A percentile compares a stretch with the other conserved stretches of the same genome.
Evolutionary conservation across 208 protist species (phyloP).

Genomic region (Crithidia mellificae): DNA sequence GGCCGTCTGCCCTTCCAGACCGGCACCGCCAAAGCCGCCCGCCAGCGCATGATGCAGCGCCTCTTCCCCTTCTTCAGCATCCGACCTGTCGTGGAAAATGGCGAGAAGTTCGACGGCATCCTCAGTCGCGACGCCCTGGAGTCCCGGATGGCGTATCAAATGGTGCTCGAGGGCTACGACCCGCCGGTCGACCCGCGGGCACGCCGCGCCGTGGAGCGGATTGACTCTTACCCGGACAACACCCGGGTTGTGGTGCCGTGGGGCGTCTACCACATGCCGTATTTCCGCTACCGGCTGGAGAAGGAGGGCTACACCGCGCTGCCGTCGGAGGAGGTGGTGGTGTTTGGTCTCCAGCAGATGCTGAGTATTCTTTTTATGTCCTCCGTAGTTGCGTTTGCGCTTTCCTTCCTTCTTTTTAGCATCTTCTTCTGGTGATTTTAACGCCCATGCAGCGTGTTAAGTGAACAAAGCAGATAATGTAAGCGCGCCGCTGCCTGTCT

Average conservation of each 20-base stretch:
- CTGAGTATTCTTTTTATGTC: conserved; percentile 39
- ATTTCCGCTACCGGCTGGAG: conserved; percentile 75
- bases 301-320: conserved; percentile 61
- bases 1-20: conserved; percentile 72
- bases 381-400: conserved; percentile 35
- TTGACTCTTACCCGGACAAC: conserved; percentile 69
- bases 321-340: conserved; percentile 59
- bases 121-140: conserved; percentile 71
- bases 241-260: conserved; percentile 68
- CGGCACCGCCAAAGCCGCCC: conserved; percentile 38
- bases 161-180: conserved; percentile 67
- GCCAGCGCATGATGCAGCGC: conserved; percentile 46
- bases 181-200: conserved; percentile 82
- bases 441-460: too few relatives aligned
- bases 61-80: conserved; percentile 74
- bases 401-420: conserved; percentile 39
- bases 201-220: conserved; percentile 73
- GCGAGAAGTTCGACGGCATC: conserved; percentile 81
- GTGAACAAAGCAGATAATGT: too few relatives aligned
- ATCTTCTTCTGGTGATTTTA: conserved; percentile 34
- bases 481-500: too few relatives aligned
- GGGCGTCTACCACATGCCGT: conserved; percentile 86
- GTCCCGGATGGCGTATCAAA: conserved; percentile 87
- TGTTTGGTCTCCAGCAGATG: conserved; percentile 64
- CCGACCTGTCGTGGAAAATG: conserved; percentile 52